Evolutionary conservation across 1,139 yeast genomes (phyloP).

Genomic region (Lodderomyces margitis): DNA sequence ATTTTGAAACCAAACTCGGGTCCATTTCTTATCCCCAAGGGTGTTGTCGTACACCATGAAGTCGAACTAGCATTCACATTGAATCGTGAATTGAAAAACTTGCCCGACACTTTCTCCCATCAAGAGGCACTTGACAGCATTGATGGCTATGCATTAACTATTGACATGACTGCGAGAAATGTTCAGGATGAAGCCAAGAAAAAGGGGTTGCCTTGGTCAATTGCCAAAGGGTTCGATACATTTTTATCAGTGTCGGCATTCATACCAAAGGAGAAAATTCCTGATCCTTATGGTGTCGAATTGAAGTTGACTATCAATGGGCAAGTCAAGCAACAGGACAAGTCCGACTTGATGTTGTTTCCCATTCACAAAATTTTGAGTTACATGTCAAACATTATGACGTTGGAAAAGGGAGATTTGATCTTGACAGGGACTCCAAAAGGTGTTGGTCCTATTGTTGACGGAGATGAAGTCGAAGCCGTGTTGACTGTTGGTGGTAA

Average conservation of each 20-base stretch:
- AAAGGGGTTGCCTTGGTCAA: constrained; percentile 95
- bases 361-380: constrained; percentile 78
- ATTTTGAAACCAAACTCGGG: constrained; percentile 63
- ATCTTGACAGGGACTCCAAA: constrained; percentile 95
- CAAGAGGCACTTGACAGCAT: constrained; percentile 74
- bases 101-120: constrained; percentile 57
- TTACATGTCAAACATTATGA: constrained; percentile 84
- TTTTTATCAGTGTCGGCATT: constrained; percentile 78
- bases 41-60: constrained; percentile 85
- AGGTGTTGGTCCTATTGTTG: constrained; percentile 83
- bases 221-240: constrained; percentile 95
- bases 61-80: constrained; percentile 84
- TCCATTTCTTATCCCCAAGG: constrained; percentile 79
- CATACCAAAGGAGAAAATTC: constrained; percentile 62
- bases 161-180: constrained; percentile 93
- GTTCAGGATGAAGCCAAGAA: constrained; percentile 93
- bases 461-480: constrained; percentile 79
- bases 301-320: constrained; percentile 73
- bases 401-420: constrained; percentile 85
- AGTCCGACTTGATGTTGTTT: constrained; percentile 84
- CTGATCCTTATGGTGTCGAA: constrained; percentile 72
- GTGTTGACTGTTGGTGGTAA: constrained; percentile 55
- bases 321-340: constrained; percentile 66
- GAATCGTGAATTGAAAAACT: constrained; percentile 60
- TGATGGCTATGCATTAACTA: constrained; percentile 81